A percentile compares a stretch with the other conserved stretches of the same genome.
phyloP scores from a whole-genome alignment of 345 rosid genomes.

The Tarenaya hassleriana region DNA sequence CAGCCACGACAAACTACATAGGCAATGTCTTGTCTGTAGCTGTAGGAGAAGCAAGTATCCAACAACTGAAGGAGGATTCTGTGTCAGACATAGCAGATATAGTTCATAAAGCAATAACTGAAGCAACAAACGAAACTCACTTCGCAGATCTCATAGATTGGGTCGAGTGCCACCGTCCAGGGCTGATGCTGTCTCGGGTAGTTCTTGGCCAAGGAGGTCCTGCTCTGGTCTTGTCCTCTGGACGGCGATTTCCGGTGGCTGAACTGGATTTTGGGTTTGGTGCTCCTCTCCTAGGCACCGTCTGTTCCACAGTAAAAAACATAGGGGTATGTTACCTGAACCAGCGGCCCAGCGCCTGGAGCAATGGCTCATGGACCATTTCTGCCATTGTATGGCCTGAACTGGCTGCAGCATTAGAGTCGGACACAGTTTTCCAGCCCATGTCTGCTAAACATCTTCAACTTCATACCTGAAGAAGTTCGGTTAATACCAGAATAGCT shows the following conservation, averaged over 20 bases:
- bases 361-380: slow-evolving; percentile 73
- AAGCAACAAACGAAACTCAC: slow-evolving; percentile 52
- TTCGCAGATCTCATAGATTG: slow-evolving; percentile 80
- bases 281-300: slow-evolving; percentile 56
- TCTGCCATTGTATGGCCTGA: slow-evolving; percentile 77
- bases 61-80: slow-evolving; percentile 41
- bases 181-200: slow-evolving; percentile 57
- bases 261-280: slow-evolving; percentile 81
- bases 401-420: slow-evolving; percentile 57
- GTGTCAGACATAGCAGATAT: slow-evolving; percentile 46
- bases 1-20: slow-evolving; percentile 49
- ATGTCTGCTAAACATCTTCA: slow-evolving; percentile 50
- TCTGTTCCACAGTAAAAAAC: slow-evolving; percentile 50
- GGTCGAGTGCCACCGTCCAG: slow-evolving; percentile 82
- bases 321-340: slow-evolving; percentile 71
- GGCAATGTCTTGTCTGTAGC: slow-evolving; percentile 73
- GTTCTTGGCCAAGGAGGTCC: slow-evolving; percentile 73
- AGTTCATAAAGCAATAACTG: slow-evolving; percentile 50
- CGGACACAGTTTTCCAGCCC: slow-evolving; percentile 68
- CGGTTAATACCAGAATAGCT: neutral
- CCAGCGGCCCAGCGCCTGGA: slow-evolving; percentile 63
- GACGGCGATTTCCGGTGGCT: slow-evolving; percentile 58
- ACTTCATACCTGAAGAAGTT: slow-evolving; percentile 22
- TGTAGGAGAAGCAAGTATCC: slow-evolving; percentile 50
- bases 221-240: slow-evolving; percentile 68